Evolutionary conservation across 2,329 filamentous ascomycete species (phyloP).

Genomic region (Colletotrichum salicis): DNA sequence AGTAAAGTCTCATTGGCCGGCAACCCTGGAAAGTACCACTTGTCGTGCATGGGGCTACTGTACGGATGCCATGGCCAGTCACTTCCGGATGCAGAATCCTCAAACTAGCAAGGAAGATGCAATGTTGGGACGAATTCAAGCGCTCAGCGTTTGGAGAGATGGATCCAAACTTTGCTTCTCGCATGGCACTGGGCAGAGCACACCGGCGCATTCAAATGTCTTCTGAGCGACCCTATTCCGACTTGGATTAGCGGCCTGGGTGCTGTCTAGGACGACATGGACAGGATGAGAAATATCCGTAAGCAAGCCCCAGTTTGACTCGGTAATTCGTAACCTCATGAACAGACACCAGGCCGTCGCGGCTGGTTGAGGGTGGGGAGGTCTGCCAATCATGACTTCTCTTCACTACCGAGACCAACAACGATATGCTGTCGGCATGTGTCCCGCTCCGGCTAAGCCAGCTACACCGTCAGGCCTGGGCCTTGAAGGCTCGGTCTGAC

Average conservation of each 20-base stretch:
- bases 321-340: neutral
- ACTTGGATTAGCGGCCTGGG: neutral
- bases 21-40: neutral
- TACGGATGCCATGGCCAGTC: conserved; percentile 21
- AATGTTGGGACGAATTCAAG: conserved; percentile 24
- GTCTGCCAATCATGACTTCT: neutral
- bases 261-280: neutral
- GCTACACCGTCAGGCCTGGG: neutral
- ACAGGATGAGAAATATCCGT: neutral
- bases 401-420: neutral
- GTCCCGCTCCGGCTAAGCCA: neutral
- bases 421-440: neutral
- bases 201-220: neutral
- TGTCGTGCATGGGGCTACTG: conserved; percentile 26
- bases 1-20: conserved; percentile 15
- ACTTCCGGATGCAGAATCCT: conserved; percentile 34
- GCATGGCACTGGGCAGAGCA: neutral
- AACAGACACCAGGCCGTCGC: neutral
- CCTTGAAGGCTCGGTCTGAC: conserved; percentile 14
- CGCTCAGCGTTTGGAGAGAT: conserved; percentile 1
- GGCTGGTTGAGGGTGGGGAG: neutral
- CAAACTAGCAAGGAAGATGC: conserved; percentile 28
- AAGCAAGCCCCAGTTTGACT: neutral
- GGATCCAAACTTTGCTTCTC: conserved; percentile 4
- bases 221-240: conserved; percentile 13